Conservation (phyloP, 75 land plant species). For the Cupressus sempervirens region DNA sequence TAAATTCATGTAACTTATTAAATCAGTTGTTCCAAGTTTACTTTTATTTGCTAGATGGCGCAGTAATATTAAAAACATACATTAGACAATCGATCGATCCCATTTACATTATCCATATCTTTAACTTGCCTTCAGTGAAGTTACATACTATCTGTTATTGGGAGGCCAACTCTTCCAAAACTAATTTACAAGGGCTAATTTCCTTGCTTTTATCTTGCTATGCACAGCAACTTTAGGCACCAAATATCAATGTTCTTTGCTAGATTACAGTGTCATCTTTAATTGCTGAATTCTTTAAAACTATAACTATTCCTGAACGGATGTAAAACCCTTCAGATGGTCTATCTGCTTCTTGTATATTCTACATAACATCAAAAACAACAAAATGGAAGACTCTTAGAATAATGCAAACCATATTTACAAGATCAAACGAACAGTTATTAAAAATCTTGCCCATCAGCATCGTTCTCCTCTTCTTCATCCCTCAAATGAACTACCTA, state of each 20-base stretch:
- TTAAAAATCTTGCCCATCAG: neutral
- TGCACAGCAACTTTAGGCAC: neutral
- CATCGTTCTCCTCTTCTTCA: neutral
- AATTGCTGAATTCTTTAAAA: constrained; percentile 73
- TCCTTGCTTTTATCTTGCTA: neutral
- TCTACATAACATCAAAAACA: constrained; percentile 31
- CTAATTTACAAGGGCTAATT: neutral
- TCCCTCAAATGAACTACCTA: neutral
- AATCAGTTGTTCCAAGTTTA: too few relatives aligned
- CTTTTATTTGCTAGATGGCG: too few relatives aligned
- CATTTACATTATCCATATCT: neutral
- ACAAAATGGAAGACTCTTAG: neutral
- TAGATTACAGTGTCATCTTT: constrained; percentile 72
- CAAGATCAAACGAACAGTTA: neutral
- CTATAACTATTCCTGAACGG: constrained; percentile 77
- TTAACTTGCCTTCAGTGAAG: neutral
- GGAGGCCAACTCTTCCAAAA: neutral
- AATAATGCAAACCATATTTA: neutral
- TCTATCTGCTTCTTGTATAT: constrained; percentile 85
- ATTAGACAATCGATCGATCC: neutral
- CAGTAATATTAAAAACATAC: too few relatives aligned
- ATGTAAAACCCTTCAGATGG: constrained; percentile 82
- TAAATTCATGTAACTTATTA: too few relatives aligned
- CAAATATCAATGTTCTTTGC: neutral
- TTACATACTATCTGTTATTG: neutral